Conservation (phyloP, 352 stramenopile genomes). For the Aphanomyces euteiches region DNA sequence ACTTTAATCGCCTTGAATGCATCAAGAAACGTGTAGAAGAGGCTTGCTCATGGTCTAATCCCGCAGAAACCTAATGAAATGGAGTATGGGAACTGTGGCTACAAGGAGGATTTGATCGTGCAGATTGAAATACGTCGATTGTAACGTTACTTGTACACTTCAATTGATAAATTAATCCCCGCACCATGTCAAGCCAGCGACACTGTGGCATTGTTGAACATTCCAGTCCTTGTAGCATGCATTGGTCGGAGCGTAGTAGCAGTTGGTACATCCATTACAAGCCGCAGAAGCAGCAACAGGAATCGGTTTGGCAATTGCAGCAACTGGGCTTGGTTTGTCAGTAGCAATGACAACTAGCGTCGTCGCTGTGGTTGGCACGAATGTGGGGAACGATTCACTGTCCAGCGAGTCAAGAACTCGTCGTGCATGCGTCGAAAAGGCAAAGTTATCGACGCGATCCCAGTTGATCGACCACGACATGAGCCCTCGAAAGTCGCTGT, state of each 20-base stretch:
- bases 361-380: neutral
- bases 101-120: no score
- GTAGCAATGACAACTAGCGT: neutral
- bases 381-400: neutral
- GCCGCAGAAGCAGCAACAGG: neutral
- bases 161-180: neutral
- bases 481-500: slow-evolving; percentile 15
- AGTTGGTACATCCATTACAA: neutral
- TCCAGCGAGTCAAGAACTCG: neutral
- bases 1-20: no score
- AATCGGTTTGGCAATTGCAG: no score
- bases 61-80: no score
- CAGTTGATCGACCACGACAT: slow-evolving; percentile 31
- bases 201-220: neutral
- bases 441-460: slow-evolving; percentile 25
- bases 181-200: neutral
- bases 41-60: no score
- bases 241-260: slow-evolving; percentile 1
- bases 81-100: no score
- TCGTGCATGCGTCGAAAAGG: slow-evolving; percentile 14
- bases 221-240: neutral
- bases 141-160: no score
- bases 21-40: no score
- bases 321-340: neutral
- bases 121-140: no score